Base-by-base conservation (phyloP, 495 filamentous ascomycete species). In the Xylaria acuta region DNA sequence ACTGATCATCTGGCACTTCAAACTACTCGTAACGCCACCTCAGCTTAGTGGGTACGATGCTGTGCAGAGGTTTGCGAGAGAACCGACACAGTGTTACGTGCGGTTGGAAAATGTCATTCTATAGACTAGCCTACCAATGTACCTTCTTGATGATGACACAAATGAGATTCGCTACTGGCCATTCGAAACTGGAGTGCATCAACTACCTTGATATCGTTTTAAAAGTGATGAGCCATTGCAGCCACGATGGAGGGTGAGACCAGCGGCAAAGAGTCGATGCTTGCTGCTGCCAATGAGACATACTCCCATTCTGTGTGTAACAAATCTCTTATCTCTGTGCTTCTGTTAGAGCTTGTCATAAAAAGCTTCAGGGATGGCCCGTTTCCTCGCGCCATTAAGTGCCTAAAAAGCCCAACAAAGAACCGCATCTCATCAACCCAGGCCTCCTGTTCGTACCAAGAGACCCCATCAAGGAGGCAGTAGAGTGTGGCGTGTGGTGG, bases 1-100 rank as follows among this genome's bases (percentile, higher is more conserved):
- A 18, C 40, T 80, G 67, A 20, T 83, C 25, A 22, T 82, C 34
- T 82, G 80, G 80, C 74, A 79, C 54, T 81, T 83, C 69, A 71
- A 78, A 56, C 71, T 81, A 2, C 67, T 49, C 20, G 30, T 6
- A 6, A 30, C 45, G 5, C 75, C 78, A 12, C 22, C 38, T 12
- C 70, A 76, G 34, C 38, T 80, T 16, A 66, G 73, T 41, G 76
- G 79, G 12, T 79, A 78, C 43, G 73, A 77, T 3, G 71, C 72
- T 14, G 47, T 80, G 12, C 75, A 79, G 54, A 71, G 43, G 59
- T 77, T 79, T 64, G 71, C 78, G 36, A 67, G 74, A 51, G 74
- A 80, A 62, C 78, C 77, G 64, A 76, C 62, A 68, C 64, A 76
- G 64, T 78, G 75, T 58, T 79, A 75, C 54, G 73, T 80, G 30